These are phyloP conservation scores for Calonectria pteridis DNA, from an alignment of 2,329 filamentous ascomycete genomes.

Conservation along the genomic window DNA sequence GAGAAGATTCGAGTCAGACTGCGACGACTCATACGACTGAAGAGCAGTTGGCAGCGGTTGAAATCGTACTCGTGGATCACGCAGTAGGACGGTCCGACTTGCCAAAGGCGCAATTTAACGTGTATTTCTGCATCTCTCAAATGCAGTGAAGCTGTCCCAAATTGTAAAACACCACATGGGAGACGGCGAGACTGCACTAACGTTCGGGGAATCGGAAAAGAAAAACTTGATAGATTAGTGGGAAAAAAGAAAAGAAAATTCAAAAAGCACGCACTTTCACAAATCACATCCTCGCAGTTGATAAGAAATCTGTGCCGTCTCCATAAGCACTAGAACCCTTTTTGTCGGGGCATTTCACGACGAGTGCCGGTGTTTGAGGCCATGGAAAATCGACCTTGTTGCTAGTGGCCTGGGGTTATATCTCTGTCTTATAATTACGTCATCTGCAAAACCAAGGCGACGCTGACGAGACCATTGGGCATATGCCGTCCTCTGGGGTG, in stretches of 20 bases:
- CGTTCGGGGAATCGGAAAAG: too few species aligned
- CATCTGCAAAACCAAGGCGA: constrained; percentile 13
- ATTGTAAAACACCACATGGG: too few species aligned
- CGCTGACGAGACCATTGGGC: constrained; percentile 64
- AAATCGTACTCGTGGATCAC: too few species aligned
- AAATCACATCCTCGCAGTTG: neutral
- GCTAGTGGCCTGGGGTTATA: constrained; percentile 66
- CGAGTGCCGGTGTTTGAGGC: too few species aligned
- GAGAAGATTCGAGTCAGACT: neutral
- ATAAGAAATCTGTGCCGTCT: neutral
- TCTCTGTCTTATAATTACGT: neutral
- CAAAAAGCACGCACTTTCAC: neutral
- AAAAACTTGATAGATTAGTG: neutral
- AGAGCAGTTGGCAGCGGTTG: neutral
- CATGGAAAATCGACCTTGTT: constrained; percentile 62
- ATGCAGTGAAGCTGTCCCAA: too few species aligned
- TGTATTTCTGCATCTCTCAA: too few species aligned
- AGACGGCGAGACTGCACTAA: too few species aligned
- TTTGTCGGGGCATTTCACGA: neutral
- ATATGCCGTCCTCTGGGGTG: constrained; percentile 62
- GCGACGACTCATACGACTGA: neutral
- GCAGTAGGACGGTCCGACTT: too few species aligned
- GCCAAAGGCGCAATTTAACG: too few species aligned
- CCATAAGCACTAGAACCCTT: neutral
- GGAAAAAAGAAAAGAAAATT: neutral